Evolutionary conservation across 192 early-diverging fungal species (phyloP), one percentile per base, ranked within the genome.

Genomic region (Coemansia sp.): DNA sequence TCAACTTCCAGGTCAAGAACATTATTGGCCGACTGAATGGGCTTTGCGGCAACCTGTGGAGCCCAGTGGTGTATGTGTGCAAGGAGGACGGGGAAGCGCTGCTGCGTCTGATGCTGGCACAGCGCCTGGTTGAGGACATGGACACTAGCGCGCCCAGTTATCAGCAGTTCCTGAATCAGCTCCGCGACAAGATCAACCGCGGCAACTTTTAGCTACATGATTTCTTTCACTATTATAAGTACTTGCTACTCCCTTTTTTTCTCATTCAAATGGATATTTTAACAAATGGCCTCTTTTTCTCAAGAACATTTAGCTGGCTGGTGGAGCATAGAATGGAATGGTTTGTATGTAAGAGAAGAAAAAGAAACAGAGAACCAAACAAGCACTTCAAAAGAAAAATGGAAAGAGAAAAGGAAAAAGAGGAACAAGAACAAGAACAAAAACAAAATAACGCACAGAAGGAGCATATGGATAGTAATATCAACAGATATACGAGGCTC

Each of bases 51-150:
- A 80, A 87, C 37, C 68, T 92, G 76, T 85, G 87, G 66, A 88
- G 84, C 60, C 93, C 95, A 4, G 84, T 88, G 19, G 68, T 94
- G 19, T 93, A 92, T 72, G 76, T 98, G 46, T 88, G 95, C 57
- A 94, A 94, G 82, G 95, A 98, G 73, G 95, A 98, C 68, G 93
- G 92, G 15, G 94, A 97, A 65, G 88, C 90, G 21, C 84, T 80
- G 6, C 62, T 96, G 65, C 87, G 96, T 7, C 83, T 92, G 82
- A 86, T 87, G 91, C 93, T 97, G 84, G 66, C 93, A 67, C 88
- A 90, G 58, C 92, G 94, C 67, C 76, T 98, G 70, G 85, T 97
- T n/a, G 95, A 97, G 72, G 96, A 98, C 74, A 88, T 94, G 59
- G 91, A 90, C 37, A 90, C 94, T 45, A 86, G 84, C 54, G 85